Evolutionary conservation across 257 asterid genomes (phyloP), one percentile per base, ranked within the genome.

Genomic region (Henckelia pumila): DNA sequence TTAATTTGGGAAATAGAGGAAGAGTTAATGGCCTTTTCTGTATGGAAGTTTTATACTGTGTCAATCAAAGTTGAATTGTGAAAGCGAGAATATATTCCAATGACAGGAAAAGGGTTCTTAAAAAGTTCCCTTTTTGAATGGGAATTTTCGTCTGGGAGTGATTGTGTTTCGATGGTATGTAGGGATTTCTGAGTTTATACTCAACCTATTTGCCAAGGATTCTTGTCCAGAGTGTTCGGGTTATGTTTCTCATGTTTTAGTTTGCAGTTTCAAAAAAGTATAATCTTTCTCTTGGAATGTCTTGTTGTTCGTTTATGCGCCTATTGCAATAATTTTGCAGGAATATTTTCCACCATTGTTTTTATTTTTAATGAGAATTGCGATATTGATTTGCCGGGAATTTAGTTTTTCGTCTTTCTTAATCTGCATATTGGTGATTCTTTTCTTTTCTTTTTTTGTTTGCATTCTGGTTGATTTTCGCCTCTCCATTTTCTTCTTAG

Each of bases 111-210:
- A 64, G 60, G 75, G 61, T 59, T 68, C 49, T 64, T 1, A 24
- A 56, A 64, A 69, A 65, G 78, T 67, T 64, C 23, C 55, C 61
- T 32, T 77, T 77, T 64, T 59, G 64, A 72, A 25, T 69, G 28
- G 30, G 60, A 67, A 72, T 35, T 53, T 35, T 55, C 64, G 69
- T 62, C 28, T 24, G n/a, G 72, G 37, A 61, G 67, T 64, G 63
- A 56, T 63, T 63, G 70, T 56, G n/a, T 62, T 60, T 33, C 71
- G 23, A 21, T 35, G 23, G 60, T n/a, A n/a, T 47, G 23, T 55
- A 59, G 72, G 81, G 67, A 69, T 73, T 29, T 68, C 60, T 65
- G 64, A 64, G 74, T 68, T 71, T 67, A 76, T 72, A 52, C 75
- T 59, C 67, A 63, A 73, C 72, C 30, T 64, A 64, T 0, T 67